Conservation (phyloP, 179 eudicot genomes). For the Beta corolliflora region DNA sequence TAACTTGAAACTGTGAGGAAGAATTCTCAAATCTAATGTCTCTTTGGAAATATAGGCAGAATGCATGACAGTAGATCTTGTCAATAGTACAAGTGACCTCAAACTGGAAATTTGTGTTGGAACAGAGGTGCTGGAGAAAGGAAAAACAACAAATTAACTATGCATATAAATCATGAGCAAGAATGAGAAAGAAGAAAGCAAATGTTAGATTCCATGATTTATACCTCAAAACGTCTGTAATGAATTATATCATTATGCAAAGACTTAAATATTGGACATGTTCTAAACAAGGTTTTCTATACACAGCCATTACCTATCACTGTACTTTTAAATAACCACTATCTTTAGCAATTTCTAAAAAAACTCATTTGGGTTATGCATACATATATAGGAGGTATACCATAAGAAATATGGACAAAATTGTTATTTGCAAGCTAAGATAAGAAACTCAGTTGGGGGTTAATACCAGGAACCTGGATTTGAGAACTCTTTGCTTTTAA, state of each 20-base stretch:
- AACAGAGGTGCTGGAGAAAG: conserved; percentile 17
- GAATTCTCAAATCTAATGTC: conserved; percentile 12
- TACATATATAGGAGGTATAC: background rate
- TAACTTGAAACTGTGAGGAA: conserved; percentile 37
- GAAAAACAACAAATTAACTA: background rate
- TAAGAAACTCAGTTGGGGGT: too few relatives aligned
- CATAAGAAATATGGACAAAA: background rate
- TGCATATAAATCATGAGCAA: background rate
- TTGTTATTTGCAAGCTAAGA: too few relatives aligned
- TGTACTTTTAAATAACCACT: too few relatives aligned
- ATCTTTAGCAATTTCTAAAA: background rate
- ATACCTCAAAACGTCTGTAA: background rate
- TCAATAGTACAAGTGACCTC: conserved; percentile 34
- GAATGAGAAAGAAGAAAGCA: background rate
- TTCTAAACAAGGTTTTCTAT: background rate
- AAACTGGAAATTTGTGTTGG: conserved; percentile 25
- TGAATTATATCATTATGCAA: background rate
- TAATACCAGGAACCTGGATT: too few relatives aligned
- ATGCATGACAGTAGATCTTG: conserved; percentile 7
- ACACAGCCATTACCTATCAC: too few relatives aligned
- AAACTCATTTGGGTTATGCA: background rate
- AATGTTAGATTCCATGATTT: background rate
- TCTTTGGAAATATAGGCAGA: conserved; percentile 26
- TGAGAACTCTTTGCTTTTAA: too few relatives aligned
- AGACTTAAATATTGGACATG: background rate